Evolutionary conservation across 2,329 filamentous ascomycete species (phyloP).

Genomic region (Hymenoscyphus infarciens): DNA sequence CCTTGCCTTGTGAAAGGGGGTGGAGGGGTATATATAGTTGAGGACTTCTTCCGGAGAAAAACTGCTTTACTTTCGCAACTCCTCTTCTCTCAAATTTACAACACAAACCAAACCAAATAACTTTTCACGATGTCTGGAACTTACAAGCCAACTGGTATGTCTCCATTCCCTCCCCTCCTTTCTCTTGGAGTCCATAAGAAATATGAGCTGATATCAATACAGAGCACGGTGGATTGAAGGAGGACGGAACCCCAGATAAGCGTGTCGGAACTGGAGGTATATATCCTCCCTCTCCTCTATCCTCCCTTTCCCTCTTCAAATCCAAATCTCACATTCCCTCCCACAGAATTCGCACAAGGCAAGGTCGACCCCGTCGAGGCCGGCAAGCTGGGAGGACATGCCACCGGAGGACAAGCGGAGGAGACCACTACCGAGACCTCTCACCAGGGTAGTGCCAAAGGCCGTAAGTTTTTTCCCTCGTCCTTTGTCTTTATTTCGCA

Average conservation of each 20-base stretch:
- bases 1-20: background rate
- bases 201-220: background rate
- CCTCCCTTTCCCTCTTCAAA: background rate
- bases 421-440: background rate
- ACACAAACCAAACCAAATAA: background rate
- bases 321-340: background rate
- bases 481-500: background rate
- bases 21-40: background rate
- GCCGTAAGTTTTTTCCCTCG: background rate
- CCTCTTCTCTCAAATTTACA: background rate
- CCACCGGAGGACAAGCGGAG: background rate
- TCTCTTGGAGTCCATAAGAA: background rate
- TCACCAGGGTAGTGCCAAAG: background rate
- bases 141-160: constrained; percentile 10
- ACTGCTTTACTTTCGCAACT: background rate
- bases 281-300: background rate
- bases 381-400: constrained; percentile 36
- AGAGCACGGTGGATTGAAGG: constrained; percentile 42
- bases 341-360: constrained; percentile 37
- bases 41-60: background rate
- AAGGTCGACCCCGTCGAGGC: constrained; percentile 40
- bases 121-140: constrained; percentile 8
- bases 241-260: constrained; percentile 41
- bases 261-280: constrained; percentile 39
- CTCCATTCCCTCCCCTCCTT: background rate